Base-by-base conservation (phyloP, 2,329 filamentous ascomycete genomes). In the Nothomitra cinnamomea region DNA sequence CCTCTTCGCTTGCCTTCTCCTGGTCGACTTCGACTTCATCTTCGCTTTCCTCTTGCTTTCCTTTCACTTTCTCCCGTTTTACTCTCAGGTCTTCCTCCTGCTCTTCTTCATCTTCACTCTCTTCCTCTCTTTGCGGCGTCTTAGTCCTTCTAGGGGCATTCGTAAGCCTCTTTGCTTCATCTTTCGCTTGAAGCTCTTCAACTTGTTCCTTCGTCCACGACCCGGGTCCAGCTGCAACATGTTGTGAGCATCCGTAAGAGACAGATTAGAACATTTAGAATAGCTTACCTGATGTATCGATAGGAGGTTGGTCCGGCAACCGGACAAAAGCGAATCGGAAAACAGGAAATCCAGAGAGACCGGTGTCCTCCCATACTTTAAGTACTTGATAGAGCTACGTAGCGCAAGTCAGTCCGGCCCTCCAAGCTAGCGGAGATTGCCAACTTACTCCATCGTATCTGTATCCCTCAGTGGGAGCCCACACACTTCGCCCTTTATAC, bases 301-400 rank as follows among this genome's bases (percentile, higher is more conserved):
- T 54, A n/a, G 57, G 54, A 21, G 42, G 19, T 47, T 60, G 59
- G 12, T 58, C 59, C 25, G 58, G 55, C 3, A 60, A 25, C 36
- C 58, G 56, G 52, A 58, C 56, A 25, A 60, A 60, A n/a, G 58
- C 58, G 48, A 56, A 60, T 28, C 55, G 57, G 52, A 55, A 60
- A 8, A 60, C 58, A 41, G 56, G 56, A 40, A 51, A 60, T 17
- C 59, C 59, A 3, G 54, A 54, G n/a, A 57, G 51, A 5, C 56
- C 58, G 21, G 50, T 56, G 15, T 59, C 56, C 35, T 57, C 49
- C 59, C 59, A 60, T 8, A 55, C 53, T 19, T 53, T 58, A 24
- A 58, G 25, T 5, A 60, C 56, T 40, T 54, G 53, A 42, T 60
- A 60, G 17, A 60, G 41, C n/a, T 52, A 6, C 12, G 19, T 19